These are phyloP conservation scores for Calonectria crousiana DNA, from an alignment of 2,329 filamentous ascomycete species.

Conservation along the genomic window DNA sequence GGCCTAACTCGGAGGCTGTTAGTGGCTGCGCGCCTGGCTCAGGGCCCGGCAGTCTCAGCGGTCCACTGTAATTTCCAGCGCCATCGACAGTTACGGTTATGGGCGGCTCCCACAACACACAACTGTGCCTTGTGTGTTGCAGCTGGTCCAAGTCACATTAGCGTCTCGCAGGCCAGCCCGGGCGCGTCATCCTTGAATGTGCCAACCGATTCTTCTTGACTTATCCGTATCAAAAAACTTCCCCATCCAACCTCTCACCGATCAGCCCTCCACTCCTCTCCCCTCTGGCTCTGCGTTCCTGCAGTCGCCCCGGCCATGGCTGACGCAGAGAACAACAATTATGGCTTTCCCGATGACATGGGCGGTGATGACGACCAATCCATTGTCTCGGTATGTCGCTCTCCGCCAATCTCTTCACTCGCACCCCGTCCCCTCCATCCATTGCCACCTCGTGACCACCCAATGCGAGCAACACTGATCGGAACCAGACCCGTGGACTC, in stretches of 20 bases:
- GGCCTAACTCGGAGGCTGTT: not conserved
- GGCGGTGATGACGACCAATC: conserved; percentile 61
- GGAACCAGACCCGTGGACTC: conserved; percentile 80
- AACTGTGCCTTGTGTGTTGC: not conserved
- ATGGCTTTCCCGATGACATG: conserved; percentile 61
- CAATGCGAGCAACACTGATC: conserved; percentile 36
- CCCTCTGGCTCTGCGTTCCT: conserved; percentile 41
- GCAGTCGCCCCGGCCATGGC: conserved; percentile 53
- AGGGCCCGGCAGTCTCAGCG: not conserved
- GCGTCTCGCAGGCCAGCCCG: conserved; percentile 44
- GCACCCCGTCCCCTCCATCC: conserved; percentile 6
- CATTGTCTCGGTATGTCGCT: conserved; percentile 55
- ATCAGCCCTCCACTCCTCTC: conserved; percentile 31
- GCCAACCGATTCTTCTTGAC: conserved; percentile 43
- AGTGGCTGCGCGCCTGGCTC: not conserved
- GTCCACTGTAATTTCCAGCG: conserved; percentile 26
- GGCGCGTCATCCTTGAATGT: conserved; percentile 44
- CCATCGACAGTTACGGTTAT: not conserved
- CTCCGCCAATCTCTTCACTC: conserved; percentile 26
- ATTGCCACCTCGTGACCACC: conserved; percentile 33
- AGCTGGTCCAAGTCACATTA: conserved; percentile 30
- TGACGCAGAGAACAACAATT: conserved; percentile 57
- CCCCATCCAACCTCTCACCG: conserved; percentile 25
- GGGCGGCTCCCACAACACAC: not conserved
- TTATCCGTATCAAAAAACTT: conserved; percentile 26